phyloP scores from a whole-genome alignment of 805 yeast species.

The Lachancea kluyveri region DNA sequence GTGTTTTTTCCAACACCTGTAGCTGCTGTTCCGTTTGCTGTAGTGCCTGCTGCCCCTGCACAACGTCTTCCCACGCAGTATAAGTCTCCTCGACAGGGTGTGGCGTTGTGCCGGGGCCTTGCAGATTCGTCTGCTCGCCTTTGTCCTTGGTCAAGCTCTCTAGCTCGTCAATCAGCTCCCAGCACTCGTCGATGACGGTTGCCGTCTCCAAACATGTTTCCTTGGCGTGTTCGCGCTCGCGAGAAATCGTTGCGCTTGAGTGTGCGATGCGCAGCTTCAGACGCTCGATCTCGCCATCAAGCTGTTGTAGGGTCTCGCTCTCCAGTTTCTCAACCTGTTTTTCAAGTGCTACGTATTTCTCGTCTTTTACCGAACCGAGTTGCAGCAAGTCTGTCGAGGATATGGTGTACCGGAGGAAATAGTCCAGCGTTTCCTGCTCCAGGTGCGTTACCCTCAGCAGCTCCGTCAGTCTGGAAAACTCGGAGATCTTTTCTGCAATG shows the following conservation, averaged over 20 bases:
- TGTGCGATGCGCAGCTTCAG: constrained; percentile 14
- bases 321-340: constrained; percentile 18
- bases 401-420: constrained; percentile 26
- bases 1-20: constrained; percentile 8
- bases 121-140: no score
- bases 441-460: constrained; percentile 21
- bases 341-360: constrained; percentile 15
- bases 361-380: constrained; percentile 20
- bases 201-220: constrained; percentile 18
- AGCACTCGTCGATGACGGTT: constrained; percentile 23
- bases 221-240: constrained; percentile 19
- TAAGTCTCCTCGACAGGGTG: constrained; percentile 8
- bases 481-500: constrained; percentile 14
- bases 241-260: constrained; percentile 14
- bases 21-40: constrained; percentile 6
- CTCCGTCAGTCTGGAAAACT: constrained; percentile 19
- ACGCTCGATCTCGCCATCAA: constrained; percentile 16
- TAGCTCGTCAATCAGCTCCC: constrained; percentile 16
- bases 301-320: constrained; percentile 12
- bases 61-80: constrained; percentile 13
- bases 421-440: constrained; percentile 29
- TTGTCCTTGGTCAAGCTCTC: constrained; percentile 5
- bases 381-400: constrained; percentile 18
- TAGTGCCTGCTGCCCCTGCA: constrained; percentile 6
- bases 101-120: no score